phyloP scores from a whole-genome alignment of 805 yeast species.

The Candida peoriensis region DNA sequence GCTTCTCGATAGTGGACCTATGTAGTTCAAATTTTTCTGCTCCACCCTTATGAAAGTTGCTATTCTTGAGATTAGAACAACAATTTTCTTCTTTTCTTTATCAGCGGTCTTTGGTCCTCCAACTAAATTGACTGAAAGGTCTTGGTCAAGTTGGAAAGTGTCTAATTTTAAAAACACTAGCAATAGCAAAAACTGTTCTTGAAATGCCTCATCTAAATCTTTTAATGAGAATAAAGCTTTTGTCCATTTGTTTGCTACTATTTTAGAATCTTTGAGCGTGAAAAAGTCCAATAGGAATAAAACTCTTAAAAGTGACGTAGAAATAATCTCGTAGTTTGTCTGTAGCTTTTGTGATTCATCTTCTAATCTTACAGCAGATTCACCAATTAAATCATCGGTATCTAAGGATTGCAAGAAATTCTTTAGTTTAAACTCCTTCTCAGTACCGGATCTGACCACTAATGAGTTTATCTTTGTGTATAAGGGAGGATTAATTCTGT shows the following conservation, averaged over 20 bases:
- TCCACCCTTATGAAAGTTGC: slow-evolving; percentile 40
- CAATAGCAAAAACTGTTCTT: slow-evolving; percentile 42
- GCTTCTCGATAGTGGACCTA: slow-evolving; percentile 67
- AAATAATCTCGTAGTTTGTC: slow-evolving; percentile 46
- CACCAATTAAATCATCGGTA: slow-evolving; percentile 20
- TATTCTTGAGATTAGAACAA: slow-evolving; percentile 43
- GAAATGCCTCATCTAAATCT: slow-evolving; percentile 26
- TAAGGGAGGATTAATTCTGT: slow-evolving; percentile 49
- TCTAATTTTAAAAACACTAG: slow-evolving; percentile 41
- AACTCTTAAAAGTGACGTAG: slow-evolving; percentile 51
- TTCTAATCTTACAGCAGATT: slow-evolving; percentile 11
- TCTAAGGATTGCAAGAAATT: slow-evolving; percentile 22
- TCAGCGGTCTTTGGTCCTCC: slow-evolving; percentile 33
- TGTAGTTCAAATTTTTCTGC: slow-evolving; percentile 50
- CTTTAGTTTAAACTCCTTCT: slow-evolving; percentile 24
- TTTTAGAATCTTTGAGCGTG: slow-evolving; percentile 27
- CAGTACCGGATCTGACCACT: slow-evolving; percentile 25
- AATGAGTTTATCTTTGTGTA: slow-evolving; percentile 35
- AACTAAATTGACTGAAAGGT: slow-evolving; percentile 28
- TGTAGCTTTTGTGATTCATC: slow-evolving; percentile 31
- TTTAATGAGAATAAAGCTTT: slow-evolving; percentile 33
- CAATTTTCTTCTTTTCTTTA: slow-evolving; percentile 26
- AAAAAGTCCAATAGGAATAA: slow-evolving; percentile 48
- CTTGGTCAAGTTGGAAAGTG: slow-evolving; percentile 32
- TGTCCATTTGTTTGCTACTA: slow-evolving; percentile 48